These are phyloP conservation scores for Anacardium occidentale DNA, from an alignment of 345 rosid genomes.

Conservation along the genomic window DNA sequence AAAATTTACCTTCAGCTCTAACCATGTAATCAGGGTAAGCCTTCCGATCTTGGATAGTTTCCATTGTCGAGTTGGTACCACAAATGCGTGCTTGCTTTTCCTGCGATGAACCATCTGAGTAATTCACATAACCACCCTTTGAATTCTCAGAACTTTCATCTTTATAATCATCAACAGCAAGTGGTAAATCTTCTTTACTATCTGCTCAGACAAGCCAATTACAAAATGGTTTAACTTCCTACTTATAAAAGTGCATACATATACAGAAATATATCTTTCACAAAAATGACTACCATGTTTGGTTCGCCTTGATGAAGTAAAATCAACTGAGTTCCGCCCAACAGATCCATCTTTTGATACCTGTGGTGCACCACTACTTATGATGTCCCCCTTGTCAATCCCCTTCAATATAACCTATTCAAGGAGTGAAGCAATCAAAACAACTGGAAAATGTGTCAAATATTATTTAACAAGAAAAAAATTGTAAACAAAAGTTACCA, in stretches of 20 bases:
- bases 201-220: conserved; percentile 52
- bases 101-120: conserved; percentile 26
- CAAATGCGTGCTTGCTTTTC: conserved; percentile 29
- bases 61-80: conserved; percentile 31
- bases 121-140: conserved; percentile 34
- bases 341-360: conserved; percentile 61
- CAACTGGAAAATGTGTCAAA: conserved; percentile 17
- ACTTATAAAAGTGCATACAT: conserved; percentile 9
- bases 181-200: conserved; percentile 60
- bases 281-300: conserved; percentile 53
- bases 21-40: conserved; percentile 41
- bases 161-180: conserved; percentile 44
- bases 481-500: conserved; percentile 41
- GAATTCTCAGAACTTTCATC: conserved; percentile 40
- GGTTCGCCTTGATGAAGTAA: conserved; percentile 50
- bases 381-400: conserved; percentile 77
- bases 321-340: conserved; percentile 50
- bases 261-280: conserved; percentile 19
- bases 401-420: conserved; percentile 68
- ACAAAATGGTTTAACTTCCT: conserved; percentile 16
- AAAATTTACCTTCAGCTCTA: conserved; percentile 56
- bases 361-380: conserved; percentile 83
- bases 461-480: conserved; percentile 20
- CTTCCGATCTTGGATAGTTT: conserved; percentile 30
- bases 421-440: conserved; percentile 20